phyloP scores from a whole-genome alignment of 257 asterid species.

The Salvia rosmarinus region DNA sequence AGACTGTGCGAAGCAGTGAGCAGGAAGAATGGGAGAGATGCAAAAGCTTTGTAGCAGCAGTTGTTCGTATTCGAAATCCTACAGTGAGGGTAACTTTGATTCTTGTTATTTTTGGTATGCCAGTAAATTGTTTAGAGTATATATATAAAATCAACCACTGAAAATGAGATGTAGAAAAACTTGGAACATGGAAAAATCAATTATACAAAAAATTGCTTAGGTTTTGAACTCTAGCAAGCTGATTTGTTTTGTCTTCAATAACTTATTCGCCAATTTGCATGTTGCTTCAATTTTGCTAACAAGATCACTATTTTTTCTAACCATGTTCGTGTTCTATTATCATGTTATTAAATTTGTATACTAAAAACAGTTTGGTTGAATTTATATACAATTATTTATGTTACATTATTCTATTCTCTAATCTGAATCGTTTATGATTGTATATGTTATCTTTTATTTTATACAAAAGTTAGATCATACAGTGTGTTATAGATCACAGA shows the following conservation, averaged over 20 bases:
- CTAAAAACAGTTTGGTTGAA: too few relatives aligned
- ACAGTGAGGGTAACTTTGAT: background rate
- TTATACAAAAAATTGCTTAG: conserved; percentile 29
- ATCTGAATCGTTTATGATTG: too few relatives aligned
- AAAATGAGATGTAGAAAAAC: conserved; percentile 27
- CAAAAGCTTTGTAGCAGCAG: conserved; percentile 40
- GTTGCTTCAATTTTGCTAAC: background rate
- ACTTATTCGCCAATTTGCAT: background rate
- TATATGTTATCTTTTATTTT: too few relatives aligned
- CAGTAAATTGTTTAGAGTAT: conserved; percentile 12
- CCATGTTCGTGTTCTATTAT: too few relatives aligned
- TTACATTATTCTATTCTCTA: too few relatives aligned
- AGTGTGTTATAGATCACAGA: too few relatives aligned
- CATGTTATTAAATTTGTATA: too few relatives aligned
- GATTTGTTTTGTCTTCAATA: background rate
- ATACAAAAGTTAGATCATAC: too few relatives aligned
- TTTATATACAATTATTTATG: too few relatives aligned
- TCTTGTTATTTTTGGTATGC: conserved; percentile 20
- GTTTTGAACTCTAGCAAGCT: background rate
- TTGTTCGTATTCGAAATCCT: background rate
- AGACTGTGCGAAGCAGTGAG: conserved; percentile 89
- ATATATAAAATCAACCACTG: background rate
- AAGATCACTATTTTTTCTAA: background rate
- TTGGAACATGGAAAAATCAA: conserved; percentile 26
- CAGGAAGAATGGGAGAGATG: conserved; percentile 71